phyloP scores from a whole-genome alignment of 106 monocot species.

The Cymbidium sinense region DNA sequence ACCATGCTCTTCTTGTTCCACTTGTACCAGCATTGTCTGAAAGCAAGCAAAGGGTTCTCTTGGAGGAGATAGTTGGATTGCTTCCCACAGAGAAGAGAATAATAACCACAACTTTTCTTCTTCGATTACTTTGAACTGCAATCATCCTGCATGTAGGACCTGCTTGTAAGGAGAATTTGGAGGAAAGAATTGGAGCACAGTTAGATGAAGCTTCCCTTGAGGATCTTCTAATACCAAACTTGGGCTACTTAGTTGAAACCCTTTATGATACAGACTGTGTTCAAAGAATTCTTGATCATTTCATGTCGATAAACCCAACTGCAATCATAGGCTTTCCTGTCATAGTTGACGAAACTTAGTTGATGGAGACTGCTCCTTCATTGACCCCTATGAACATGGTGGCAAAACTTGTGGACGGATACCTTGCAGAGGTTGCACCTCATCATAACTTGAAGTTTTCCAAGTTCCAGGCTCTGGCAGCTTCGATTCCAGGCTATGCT shows the following conservation, averaged over 20 bases:
- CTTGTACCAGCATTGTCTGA: too few relatives aligned
- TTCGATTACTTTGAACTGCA: conserved; percentile 37
- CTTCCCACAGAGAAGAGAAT: too few relatives aligned
- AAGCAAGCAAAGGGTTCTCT: too few relatives aligned
- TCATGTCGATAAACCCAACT: too few relatives aligned
- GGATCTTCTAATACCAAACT: too few relatives aligned
- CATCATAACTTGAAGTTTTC: conserved; percentile 20
- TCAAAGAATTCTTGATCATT: conserved; percentile 52
- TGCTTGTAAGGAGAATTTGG: too few relatives aligned
- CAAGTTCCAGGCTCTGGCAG: conserved; percentile 23
- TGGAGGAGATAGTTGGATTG: too few relatives aligned
- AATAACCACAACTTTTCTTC: conserved; percentile 42
- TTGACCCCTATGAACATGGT: conserved; percentile 28
- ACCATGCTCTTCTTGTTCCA: too few relatives aligned
- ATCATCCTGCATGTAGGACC: conserved; percentile 45
- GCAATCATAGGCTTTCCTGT: conserved; percentile 13
- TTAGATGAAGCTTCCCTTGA: too few relatives aligned
- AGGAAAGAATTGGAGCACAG: too few relatives aligned
- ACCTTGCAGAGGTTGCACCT: conserved; percentile 28
- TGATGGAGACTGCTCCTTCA: conserved; percentile 18
- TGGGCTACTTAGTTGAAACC: conserved; percentile 40
- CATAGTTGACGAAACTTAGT: conserved; percentile 21
- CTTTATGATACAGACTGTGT: conserved; percentile 62
- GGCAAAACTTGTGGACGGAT: conserved; percentile 28
- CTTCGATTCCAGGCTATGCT: conserved; percentile 24